These are phyloP conservation scores for Eucalyptus tenuipes DNA, from an alignment of 345 rosid genomes.

Conservation along the genomic window DNA sequence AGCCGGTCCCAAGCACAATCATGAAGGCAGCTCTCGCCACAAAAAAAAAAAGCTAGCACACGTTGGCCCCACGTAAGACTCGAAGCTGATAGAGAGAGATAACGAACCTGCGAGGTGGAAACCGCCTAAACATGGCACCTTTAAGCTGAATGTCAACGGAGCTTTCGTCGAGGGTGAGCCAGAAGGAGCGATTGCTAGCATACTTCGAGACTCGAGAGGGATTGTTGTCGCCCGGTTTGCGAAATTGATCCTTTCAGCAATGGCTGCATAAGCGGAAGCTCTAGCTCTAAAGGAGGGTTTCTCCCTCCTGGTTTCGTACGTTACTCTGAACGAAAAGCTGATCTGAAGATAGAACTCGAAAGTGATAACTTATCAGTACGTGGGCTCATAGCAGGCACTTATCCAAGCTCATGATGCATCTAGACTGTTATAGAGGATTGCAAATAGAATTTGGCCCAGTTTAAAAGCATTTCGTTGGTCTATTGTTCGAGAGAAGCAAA, in stretches of 20 bases:
- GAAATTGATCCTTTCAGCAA: background rate
- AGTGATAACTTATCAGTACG: background rate
- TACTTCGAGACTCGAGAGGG: background rate
- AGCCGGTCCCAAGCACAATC: background rate
- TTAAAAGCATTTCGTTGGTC: background rate
- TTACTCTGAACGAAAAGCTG: background rate
- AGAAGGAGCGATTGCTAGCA: background rate
- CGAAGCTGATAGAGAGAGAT: background rate
- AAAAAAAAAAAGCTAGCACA: background rate
- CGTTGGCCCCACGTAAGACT: background rate
- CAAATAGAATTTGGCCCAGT: background rate
- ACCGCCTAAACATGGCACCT: background rate
- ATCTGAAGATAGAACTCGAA: background rate
- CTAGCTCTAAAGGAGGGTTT: background rate
- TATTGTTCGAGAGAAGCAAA: background rate
- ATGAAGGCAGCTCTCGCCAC: background rate
- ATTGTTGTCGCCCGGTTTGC: background rate
- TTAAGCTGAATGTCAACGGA: background rate
- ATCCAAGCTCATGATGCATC: background rate
- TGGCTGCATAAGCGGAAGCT: background rate
- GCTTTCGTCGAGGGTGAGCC: background rate
- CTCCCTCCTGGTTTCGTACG: background rate
- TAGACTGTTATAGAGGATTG: background rate
- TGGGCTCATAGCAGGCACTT: background rate
- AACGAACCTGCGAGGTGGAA: background rate